These are phyloP conservation scores for Fusarium nisikadoi DNA, from an alignment of 2,329 filamentous ascomycete genomes.

Conservation along the genomic window DNA sequence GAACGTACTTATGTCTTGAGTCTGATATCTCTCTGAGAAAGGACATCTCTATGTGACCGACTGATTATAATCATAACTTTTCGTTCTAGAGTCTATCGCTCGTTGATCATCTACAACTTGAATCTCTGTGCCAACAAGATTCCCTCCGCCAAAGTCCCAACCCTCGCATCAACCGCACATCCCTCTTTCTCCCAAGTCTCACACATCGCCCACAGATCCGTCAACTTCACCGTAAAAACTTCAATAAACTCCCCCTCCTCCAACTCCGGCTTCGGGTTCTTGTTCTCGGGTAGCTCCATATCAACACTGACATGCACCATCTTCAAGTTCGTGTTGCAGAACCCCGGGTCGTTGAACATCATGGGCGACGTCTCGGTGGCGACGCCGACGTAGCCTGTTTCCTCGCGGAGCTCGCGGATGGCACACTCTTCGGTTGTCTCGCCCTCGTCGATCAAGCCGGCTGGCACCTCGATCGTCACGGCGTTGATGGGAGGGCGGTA, in stretches of 20 bases:
- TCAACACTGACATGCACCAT: conserved; percentile 81
- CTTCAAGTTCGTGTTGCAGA: conserved; percentile 73
- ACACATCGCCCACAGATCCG: conserved; percentile 72
- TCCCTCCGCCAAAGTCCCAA: conserved; percentile 81
- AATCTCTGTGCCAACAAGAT: conserved; percentile 75
- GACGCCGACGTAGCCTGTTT: conserved; percentile 72
- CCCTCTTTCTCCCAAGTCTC: conserved; percentile 75
- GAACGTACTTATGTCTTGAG: not conserved
- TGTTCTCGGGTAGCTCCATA: conserved; percentile 74
- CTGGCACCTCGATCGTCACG: conserved; percentile 71
- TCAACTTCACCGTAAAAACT: conserved; percentile 75
- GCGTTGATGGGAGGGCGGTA: conserved; percentile 71
- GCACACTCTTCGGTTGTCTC: conserved; percentile 71
- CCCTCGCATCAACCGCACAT: conserved; percentile 81
- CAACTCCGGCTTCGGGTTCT: conserved; percentile 73
- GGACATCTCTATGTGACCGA: too few species aligned
- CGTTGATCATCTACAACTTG: conserved; percentile 48
- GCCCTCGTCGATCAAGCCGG: conserved; percentile 70
- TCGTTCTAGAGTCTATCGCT: not conserved
- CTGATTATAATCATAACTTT: not conserved
- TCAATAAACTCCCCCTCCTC: conserved; percentile 88
- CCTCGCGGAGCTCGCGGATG: conserved; percentile 71
- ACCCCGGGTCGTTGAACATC: conserved; percentile 74
- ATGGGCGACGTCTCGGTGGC: conserved; percentile 68
- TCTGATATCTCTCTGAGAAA: too few species aligned